A percentile compares a stretch with the other conserved stretches of the same genome.
phyloP scores from a whole-genome alignment of 441 rosid genomes.

The Syzygium malaccense region DNA sequence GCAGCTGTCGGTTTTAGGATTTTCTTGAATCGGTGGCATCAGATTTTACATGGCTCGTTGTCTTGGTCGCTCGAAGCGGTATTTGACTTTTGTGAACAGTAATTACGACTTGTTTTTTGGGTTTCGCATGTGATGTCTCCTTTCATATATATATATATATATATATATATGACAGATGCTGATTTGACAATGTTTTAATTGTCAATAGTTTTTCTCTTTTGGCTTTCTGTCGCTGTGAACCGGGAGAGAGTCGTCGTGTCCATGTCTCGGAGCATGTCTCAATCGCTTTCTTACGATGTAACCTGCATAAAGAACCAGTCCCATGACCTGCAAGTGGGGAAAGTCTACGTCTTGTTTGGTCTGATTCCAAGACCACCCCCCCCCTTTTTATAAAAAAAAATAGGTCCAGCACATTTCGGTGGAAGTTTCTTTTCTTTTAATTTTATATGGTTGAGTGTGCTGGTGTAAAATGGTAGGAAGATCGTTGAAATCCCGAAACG shows the following conservation, averaged over 20 bases:
- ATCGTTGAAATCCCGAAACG: not conserved
- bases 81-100: not conserved
- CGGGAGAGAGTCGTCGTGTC: constrained; percentile 1
- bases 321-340: not conserved
- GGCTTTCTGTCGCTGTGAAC: constrained; percentile 23
- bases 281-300: constrained; percentile 13
- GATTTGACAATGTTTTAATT: constrained; percentile 24
- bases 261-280: constrained; percentile 18
- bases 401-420: not conserved
- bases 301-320: not conserved
- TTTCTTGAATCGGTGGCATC: not conserved
- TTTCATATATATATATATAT: not conserved
- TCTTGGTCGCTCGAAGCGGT: not conserved
- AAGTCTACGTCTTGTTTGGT: not conserved
- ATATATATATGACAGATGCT: not conserved
- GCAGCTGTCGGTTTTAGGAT: not conserved
- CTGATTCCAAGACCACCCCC: not conserved
- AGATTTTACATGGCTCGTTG: not conserved
- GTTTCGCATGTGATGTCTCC: not conserved
- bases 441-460: not conserved
- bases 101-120: not conserved
- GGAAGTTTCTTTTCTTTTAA: not conserved
- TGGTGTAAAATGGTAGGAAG: not conserved
- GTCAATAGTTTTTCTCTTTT: not conserved
- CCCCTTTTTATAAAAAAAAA: no score